phyloP scores from a whole-genome alignment of 768 basidiomycete genomes.

The Termitomyces bulborhizus region DNA sequence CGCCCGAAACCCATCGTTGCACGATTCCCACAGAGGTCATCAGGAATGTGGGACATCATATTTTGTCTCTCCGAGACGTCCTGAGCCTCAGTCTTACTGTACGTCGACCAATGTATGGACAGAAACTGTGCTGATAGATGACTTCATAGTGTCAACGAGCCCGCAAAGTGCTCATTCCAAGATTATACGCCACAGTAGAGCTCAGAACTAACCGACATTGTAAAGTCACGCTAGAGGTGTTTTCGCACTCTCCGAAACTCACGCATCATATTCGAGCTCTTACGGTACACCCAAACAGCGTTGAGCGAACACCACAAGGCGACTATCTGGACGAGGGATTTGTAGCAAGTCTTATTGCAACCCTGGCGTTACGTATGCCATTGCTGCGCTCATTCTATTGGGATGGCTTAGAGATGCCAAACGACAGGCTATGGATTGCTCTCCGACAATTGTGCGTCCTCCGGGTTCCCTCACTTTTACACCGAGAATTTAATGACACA shows the following conservation, averaged over 20 bases:
- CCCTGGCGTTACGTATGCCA: slow-evolving; percentile 17
- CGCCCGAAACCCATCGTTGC: slow-evolving; percentile 1
- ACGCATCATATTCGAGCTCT: slow-evolving; percentile 22
- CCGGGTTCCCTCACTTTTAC: slow-evolving; percentile 1
- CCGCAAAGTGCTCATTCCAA: slow-evolving; percentile 19
- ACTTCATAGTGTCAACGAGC: slow-evolving; percentile 22
- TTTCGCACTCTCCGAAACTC: slow-evolving; percentile 33
- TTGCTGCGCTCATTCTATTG: slow-evolving; percentile 27
- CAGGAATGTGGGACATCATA: slow-evolving; percentile 20
- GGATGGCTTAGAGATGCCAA: slow-evolving; percentile 32
- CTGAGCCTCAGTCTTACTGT: slow-evolving; percentile 24
- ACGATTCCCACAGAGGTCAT: slow-evolving; percentile 19
- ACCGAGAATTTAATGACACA: slow-evolving; percentile 2
- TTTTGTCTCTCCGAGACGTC: slow-evolving; percentile 18
- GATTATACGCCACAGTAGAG: slow-evolving; percentile 28
- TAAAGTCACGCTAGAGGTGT: slow-evolving; percentile 33
- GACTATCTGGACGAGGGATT: slow-evolving; percentile 26
- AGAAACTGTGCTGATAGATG: neutral
- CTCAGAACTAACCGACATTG: slow-evolving; percentile 28
- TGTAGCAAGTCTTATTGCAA: slow-evolving; percentile 22
- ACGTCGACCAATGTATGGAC: neutral
- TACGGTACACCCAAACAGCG: slow-evolving; percentile 25
- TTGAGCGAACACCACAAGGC: slow-evolving; percentile 26
- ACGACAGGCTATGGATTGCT: slow-evolving; percentile 27
- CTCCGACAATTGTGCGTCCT: slow-evolving; percentile 20